Evolutionary conservation across 2,329 filamentous ascomycete genomes (phyloP).

Genomic region (Sporothrix pallida): DNA sequence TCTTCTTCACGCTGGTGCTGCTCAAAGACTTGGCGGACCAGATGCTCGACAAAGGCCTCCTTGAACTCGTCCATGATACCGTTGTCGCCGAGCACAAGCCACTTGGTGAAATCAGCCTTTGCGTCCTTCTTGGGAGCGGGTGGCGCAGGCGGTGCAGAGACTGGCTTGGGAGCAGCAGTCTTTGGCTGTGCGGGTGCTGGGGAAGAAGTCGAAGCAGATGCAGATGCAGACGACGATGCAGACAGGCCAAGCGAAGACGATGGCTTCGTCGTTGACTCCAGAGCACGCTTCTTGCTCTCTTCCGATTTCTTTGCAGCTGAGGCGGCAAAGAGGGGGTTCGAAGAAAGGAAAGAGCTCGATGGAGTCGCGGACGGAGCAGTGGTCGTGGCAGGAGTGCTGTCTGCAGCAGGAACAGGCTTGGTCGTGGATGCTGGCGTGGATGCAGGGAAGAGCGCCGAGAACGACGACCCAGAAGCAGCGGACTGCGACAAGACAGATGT

Average conservation of each 20-base stretch:
- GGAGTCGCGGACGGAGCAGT: not conserved
- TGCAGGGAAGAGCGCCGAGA: conserved; percentile 28
- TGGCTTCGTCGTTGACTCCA: not conserved
- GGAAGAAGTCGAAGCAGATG: not conserved
- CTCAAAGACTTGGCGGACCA: conserved; percentile 52
- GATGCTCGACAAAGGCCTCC: conserved; percentile 52
- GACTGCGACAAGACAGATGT: not conserved
- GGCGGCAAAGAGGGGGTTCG: conserved; percentile 7
- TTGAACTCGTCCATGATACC: conserved; percentile 60
- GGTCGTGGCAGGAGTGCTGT: not conserved
- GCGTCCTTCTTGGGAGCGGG: conserved; percentile 46
- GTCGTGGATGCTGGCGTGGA: not conserved
- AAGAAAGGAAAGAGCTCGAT: not conserved
- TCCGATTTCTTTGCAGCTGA: not conserved
- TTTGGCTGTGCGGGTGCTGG: not conserved
- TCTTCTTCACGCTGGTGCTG: conserved; percentile 50
- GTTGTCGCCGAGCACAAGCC: conserved; percentile 61
- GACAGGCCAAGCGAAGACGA: not conserved
- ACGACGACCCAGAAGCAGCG: not conserved
- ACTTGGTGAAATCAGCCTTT: conserved; percentile 58
- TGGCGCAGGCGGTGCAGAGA: not conserved
- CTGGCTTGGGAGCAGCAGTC: not conserved
- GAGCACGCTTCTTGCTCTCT: not conserved
- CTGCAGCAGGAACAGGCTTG: not conserved
- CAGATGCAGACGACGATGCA: not conserved